phyloP scores from a whole-genome alignment of 2,329 filamentous ascomycete species.

The Septoria petroselini region DNA sequence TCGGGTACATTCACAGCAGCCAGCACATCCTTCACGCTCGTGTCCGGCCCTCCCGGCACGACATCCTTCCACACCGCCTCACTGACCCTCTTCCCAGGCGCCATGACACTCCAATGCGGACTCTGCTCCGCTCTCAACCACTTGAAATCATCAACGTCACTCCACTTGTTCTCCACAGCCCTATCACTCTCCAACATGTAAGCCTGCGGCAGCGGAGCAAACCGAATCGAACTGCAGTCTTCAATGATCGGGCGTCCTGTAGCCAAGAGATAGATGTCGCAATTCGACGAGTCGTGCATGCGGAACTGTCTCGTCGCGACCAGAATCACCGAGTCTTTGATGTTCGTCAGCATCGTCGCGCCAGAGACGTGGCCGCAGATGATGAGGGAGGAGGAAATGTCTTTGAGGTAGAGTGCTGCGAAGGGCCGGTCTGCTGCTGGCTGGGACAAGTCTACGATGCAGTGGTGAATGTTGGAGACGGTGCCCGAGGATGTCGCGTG shows the following conservation, averaged over 20 bases:
- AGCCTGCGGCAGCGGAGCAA: conserved; percentile 67
- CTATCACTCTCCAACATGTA: conserved; percentile 46
- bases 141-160: conserved; percentile 94
- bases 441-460: conserved; percentile 76
- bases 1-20: conserved; percentile 36
- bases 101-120: conserved; percentile 79
- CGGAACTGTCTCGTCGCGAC: conserved; percentile 82
- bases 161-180: conserved; percentile 65
- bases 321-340: conserved; percentile 71
- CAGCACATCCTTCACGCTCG: conserved; percentile 65
- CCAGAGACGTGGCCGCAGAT: conserved; percentile 76
- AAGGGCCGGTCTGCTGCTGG: conserved; percentile 56
- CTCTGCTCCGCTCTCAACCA: conserved; percentile 85
- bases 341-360: conserved; percentile 74
- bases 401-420: conserved; percentile 66
- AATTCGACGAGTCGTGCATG: conserved; percentile 80
- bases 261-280: conserved; percentile 80
- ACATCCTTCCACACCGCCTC: conserved; percentile 62
- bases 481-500: conserved; percentile 71
- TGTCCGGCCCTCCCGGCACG: conserved; percentile 61
- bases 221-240: conserved; percentile 73
- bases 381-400: conserved; percentile 68
- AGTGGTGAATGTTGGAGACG: conserved; percentile 65
- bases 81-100: conserved; percentile 45
- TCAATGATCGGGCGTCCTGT: conserved; percentile 89